Evolutionary conservation across 345 rosid species (phyloP).

Genomic region (Rhodomyrtus tomentosa): DNA sequence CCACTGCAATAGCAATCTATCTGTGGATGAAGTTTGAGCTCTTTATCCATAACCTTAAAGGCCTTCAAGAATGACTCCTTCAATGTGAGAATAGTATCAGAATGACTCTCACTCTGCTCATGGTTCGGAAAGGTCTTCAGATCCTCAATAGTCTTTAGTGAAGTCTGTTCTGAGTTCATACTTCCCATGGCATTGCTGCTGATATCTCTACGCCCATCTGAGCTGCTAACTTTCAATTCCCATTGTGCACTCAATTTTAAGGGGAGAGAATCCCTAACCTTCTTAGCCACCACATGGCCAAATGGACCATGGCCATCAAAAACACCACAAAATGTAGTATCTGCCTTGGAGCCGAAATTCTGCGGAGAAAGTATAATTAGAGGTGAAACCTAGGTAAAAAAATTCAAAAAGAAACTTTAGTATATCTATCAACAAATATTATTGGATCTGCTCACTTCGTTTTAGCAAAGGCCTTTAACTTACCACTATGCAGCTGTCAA

Average conservation of each 20-base stretch:
- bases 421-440: not conserved
- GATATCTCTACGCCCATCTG: constrained; percentile 34
- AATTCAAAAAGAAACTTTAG: not conserved
- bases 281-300: constrained; percentile 96
- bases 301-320: constrained; percentile 99
- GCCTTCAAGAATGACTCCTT: constrained; percentile 84
- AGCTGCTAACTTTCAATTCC: constrained; percentile 50
- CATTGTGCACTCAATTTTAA: constrained; percentile 64
- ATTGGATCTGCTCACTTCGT: not conserved
- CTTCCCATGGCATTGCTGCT: constrained; percentile 37
- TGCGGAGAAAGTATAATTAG: constrained; percentile 2
- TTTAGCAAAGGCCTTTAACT: not conserved
- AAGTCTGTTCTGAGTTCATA: constrained; percentile 39
- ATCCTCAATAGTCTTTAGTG: constrained; percentile 58
- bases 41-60: constrained; percentile 89
- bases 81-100: constrained; percentile 42
- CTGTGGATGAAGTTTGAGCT: constrained; percentile 55
- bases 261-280: constrained; percentile 92
- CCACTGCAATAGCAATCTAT: constrained; percentile 97
- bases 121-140: constrained; percentile 35
- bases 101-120: constrained; percentile 39
- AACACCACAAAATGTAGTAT: constrained; percentile 85
- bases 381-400: not conserved
- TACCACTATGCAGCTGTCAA: not conserved
- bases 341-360: constrained; percentile 79